Percentiles rank a stretch among this genome's conserved stretches.
These are phyloP conservation scores for Coprinopsis sp. DNA, from an alignment of 768 basidiomycete genomes.

Conservation along the genomic window DNA sequence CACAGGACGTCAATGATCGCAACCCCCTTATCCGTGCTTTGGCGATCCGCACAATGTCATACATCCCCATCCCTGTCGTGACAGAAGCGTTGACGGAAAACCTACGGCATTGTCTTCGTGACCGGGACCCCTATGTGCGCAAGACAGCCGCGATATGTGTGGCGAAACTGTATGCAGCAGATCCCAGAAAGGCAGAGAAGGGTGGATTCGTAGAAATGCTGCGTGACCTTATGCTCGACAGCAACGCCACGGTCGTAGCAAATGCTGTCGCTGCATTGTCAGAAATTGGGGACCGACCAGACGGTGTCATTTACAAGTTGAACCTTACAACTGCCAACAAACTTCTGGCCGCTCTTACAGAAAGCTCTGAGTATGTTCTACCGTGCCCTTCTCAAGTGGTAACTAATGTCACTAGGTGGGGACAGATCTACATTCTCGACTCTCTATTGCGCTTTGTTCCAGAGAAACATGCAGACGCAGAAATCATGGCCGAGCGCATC, in stretches of 20 bases:
- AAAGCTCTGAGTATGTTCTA: slow-evolving; percentile 90
- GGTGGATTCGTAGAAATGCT: slow-evolving; percentile 89
- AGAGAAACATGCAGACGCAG: slow-evolving; percentile 80
- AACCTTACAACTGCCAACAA: slow-evolving; percentile 87
- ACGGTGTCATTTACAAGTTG: slow-evolving; percentile 88
- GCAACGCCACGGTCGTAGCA: slow-evolving; percentile 94
- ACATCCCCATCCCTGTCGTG: slow-evolving; percentile 89
- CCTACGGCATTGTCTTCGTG: slow-evolving; percentile 86
- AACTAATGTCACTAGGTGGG: slow-evolving; percentile 65
- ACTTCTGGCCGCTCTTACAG: slow-evolving; percentile 83
- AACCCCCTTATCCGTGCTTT: slow-evolving; percentile 96
- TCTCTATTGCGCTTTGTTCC: slow-evolving; percentile 93
- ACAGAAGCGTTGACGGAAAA: slow-evolving; percentile 85
- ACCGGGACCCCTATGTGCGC: slow-evolving; percentile 95
- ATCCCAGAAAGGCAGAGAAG: slow-evolving; percentile 81
- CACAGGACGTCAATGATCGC: slow-evolving; percentile 89
- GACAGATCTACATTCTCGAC: slow-evolving; percentile 97
- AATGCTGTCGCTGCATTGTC: slow-evolving; percentile 95
- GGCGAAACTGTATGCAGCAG: slow-evolving; percentile 89
- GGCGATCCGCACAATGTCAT: slow-evolving; percentile 98
- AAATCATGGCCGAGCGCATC: slow-evolving; percentile 93
- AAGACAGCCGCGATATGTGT: slow-evolving; percentile 99
- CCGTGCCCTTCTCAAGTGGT: slow-evolving; percentile 4
- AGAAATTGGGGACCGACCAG: slow-evolving; percentile 95
- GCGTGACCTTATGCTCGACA: slow-evolving; percentile 86